Percentiles rank a stretch among this genome's conserved stretches.
These are phyloP conservation scores for Annona squamosa DNA, from an alignment of 164 flowering plant species.

Conservation along the genomic window DNA sequence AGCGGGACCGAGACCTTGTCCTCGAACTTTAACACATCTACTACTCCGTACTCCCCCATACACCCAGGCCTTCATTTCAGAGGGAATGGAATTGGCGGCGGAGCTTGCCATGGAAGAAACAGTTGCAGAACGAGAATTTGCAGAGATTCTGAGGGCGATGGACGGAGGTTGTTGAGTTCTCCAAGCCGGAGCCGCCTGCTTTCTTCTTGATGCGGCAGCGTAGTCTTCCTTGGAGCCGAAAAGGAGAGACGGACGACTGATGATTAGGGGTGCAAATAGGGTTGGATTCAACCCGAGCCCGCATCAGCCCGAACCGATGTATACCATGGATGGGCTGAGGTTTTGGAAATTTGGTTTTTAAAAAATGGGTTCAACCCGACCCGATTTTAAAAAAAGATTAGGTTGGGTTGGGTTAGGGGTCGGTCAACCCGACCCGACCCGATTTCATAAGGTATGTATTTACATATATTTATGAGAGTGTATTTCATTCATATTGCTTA, in stretches of 20 bases:
- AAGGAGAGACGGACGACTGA: slow-evolving; percentile 6
- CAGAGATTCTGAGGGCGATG: slow-evolving; percentile 30
- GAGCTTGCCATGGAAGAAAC: slow-evolving; percentile 19
- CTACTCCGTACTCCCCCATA: slow-evolving; percentile 76
- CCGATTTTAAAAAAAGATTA: too few species aligned
- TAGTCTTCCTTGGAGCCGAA: slow-evolving; percentile 10
- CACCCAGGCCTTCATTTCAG: slow-evolving; percentile 79
- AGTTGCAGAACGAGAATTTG: slow-evolving; percentile 40
- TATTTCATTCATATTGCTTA: too few species aligned
- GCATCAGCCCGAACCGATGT: too few species aligned
- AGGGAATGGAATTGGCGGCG: slow-evolving; percentile 25
- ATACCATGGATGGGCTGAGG: too few species aligned
- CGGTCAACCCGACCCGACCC: too few species aligned
- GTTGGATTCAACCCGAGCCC: too few species aligned
- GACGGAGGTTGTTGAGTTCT: slow-evolving; percentile 4
- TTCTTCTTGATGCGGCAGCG: background rate
- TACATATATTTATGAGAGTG: too few species aligned
- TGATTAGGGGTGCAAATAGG: too few species aligned
- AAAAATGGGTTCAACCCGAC: too few species aligned
- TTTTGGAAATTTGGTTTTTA: too few species aligned
- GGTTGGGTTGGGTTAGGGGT: too few species aligned
- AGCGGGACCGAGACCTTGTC: slow-evolving; percentile 58
- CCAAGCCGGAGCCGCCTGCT: background rate
- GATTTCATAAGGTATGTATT: too few species aligned
- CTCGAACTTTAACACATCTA: slow-evolving; percentile 69